These are phyloP conservation scores for Pseudozyma thailandica DNA, from an alignment of 1,284 basidiomycete species.

Conservation along the genomic window DNA sequence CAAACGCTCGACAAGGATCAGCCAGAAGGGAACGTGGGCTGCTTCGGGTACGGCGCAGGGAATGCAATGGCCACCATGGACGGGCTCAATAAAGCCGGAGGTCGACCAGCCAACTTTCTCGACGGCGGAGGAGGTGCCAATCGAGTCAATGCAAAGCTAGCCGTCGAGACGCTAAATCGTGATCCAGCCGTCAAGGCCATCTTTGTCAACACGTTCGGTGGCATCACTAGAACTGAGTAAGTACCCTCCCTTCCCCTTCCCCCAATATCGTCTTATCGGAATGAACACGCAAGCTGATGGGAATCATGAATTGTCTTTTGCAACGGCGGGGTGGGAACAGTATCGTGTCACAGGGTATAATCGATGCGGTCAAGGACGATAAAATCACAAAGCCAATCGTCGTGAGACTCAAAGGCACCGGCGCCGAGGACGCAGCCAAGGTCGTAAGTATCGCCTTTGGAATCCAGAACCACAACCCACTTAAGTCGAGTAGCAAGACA, in stretches of 20 bases:
- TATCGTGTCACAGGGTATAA: slow-evolving; percentile 56
- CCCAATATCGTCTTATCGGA: not conserved
- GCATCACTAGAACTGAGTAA: slow-evolving; percentile 49
- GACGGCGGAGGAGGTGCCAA: slow-evolving; percentile 60
- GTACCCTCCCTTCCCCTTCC: not conserved
- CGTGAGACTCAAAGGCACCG: slow-evolving; percentile 52
- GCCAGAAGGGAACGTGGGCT: slow-evolving; percentile 51
- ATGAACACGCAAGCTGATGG: slow-evolving; percentile 3
- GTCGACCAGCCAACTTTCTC: slow-evolving; percentile 56
- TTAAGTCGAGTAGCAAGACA: not conserved
- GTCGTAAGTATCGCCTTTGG: slow-evolving; percentile 7
- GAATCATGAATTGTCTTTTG: not conserved
- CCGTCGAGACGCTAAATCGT: slow-evolving; percentile 54
- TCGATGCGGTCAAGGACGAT: slow-evolving; percentile 51
- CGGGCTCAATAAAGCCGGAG: slow-evolving; percentile 48
- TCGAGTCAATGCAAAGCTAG: slow-evolving; percentile 45
- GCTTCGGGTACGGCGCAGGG: slow-evolving; percentile 59
- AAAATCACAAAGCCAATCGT: slow-evolving; percentile 55
- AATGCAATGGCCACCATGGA: slow-evolving; percentile 62
- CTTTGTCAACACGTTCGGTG: slow-evolving; percentile 59
- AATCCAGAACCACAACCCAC: not conserved
- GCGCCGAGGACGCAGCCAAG: slow-evolving; percentile 49
- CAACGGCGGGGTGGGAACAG: too few relatives aligned
- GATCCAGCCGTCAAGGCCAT: slow-evolving; percentile 54
- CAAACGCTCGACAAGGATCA: not conserved